These are phyloP conservation scores for Ulota crispa DNA, from an alignment of 225 moss, liverwort and hornwort species.

Conservation along the genomic window DNA sequence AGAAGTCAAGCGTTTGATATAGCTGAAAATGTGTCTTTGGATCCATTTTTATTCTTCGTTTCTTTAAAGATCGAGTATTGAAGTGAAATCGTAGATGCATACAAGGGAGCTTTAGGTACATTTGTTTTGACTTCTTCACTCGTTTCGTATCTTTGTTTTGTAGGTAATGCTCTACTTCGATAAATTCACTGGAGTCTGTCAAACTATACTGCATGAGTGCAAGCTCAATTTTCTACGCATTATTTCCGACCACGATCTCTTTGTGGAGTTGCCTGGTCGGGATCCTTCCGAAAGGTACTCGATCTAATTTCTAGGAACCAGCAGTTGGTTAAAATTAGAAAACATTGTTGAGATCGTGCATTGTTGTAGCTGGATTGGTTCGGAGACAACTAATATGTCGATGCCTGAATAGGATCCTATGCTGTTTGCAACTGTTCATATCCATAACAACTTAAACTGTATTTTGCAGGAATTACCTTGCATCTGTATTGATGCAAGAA, in stretches of 20 bases:
- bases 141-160: conserved; percentile 2
- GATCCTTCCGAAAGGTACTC: conserved; percentile 93
- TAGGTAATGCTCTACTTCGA: conserved; percentile 96
- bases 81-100: background rate
- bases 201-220: conserved; percentile 90
- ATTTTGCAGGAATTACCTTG: conserved; percentile 82
- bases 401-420: background rate
- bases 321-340: background rate
- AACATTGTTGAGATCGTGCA: background rate
- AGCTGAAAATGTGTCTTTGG: background rate
- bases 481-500: conserved; percentile 93
- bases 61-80: background rate
- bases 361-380: conserved; percentile 1
- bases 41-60: background rate
- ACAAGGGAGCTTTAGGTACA: background rate
- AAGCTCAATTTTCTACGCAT: conserved; percentile 96
- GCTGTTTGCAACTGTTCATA: background rate
- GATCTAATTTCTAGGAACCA: background rate
- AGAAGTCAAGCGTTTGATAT: conserved; percentile 8
- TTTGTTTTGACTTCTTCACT: background rate
- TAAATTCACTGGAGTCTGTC: conserved; percentile 91
- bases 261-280: conserved; percentile 97
- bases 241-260: conserved; percentile 95
- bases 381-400: background rate
- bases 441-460: background rate